Percentiles rank a stretch among this genome's conserved stretches.
phyloP scores from a whole-genome alignment of 495 filamentous ascomycete species.

The Trichoderma gamsii region DNA sequence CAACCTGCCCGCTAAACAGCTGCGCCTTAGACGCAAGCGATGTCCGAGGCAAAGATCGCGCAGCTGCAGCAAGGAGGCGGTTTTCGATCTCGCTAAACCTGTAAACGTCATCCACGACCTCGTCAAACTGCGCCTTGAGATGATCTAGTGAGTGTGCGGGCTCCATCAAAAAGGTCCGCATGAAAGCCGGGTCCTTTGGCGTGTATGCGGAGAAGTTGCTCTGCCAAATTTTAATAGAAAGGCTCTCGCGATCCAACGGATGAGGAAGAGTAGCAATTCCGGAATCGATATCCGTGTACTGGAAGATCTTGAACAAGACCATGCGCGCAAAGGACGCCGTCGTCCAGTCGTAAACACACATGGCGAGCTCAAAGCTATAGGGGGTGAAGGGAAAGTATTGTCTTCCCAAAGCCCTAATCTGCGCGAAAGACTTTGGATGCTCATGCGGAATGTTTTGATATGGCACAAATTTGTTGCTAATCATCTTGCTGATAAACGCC shows the following conservation, averaged over 20 bases:
- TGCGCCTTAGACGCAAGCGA: not conserved
- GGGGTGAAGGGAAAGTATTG: constrained; percentile 5
- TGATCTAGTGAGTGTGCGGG: constrained; percentile 14
- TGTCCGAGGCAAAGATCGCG: not conserved
- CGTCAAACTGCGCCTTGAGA: constrained; percentile 6
- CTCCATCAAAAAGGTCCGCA: constrained; percentile 17
- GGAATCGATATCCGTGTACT: constrained; percentile 14
- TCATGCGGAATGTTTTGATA: not conserved
- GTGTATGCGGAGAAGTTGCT: constrained; percentile 12
- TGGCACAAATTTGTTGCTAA: not conserved
- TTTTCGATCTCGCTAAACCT: not conserved
- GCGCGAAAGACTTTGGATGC: not conserved
- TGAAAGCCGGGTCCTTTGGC: constrained; percentile 14
- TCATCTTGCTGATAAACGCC: not conserved
- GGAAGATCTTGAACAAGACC: constrained; percentile 16
- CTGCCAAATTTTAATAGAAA: not conserved
- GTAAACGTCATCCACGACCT: not conserved
- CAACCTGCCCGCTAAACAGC: not conserved
- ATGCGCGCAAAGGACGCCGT: constrained; percentile 17
- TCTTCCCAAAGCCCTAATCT: not conserved
- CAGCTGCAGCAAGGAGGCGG: not conserved
- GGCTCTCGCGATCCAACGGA: not conserved
- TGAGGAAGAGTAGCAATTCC: not conserved
- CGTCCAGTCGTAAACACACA: constrained; percentile 18
- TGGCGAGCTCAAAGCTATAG: constrained; percentile 17